phyloP scores from a whole-genome alignment of 306 rosid species.

The Trifolium dubium region DNA sequence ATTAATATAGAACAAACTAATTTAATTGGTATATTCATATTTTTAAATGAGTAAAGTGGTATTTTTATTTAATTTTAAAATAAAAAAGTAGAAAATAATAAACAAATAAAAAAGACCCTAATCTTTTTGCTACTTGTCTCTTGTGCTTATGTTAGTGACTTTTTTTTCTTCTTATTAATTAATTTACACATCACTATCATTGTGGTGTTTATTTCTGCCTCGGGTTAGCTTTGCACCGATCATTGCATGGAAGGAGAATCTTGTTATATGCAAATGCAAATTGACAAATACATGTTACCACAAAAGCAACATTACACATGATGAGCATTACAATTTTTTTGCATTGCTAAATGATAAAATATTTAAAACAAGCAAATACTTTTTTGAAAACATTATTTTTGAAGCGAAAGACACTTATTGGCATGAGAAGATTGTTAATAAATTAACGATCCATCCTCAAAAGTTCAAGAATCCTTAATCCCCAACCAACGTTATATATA shows the following conservation, averaged over 20 bases:
- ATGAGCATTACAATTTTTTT: background rate
- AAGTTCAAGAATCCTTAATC: constrained; percentile 41
- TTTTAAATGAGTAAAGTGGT: background rate
- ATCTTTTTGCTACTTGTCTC: constrained; percentile 30
- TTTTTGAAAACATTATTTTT: no score
- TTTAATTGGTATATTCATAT: background rate
- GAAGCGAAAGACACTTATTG: background rate
- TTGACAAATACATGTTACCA: constrained; percentile 29
- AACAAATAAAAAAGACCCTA: background rate
- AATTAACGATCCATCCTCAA: constrained; percentile 28
- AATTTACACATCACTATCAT: constrained; percentile 16
- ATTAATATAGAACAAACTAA: no score
- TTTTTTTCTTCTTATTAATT: no score
- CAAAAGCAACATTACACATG: constrained; percentile 26
- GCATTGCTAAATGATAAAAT: background rate
- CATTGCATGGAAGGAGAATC: constrained; percentile 32
- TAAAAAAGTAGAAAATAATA: background rate
- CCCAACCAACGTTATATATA: constrained; percentile 29
- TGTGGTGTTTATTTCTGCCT: constrained; percentile 24
- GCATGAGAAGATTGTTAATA: constrained; percentile 17
- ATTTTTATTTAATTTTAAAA: background rate
- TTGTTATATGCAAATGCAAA: constrained; percentile 20
- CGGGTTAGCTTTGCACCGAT: background rate
- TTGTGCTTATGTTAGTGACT: constrained; percentile 11
- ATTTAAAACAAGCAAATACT: background rate